These are phyloP conservation scores for Wallacemonas rigidus DNA, from an alignment of 208 protist species.

Conservation along the genomic window DNA sequence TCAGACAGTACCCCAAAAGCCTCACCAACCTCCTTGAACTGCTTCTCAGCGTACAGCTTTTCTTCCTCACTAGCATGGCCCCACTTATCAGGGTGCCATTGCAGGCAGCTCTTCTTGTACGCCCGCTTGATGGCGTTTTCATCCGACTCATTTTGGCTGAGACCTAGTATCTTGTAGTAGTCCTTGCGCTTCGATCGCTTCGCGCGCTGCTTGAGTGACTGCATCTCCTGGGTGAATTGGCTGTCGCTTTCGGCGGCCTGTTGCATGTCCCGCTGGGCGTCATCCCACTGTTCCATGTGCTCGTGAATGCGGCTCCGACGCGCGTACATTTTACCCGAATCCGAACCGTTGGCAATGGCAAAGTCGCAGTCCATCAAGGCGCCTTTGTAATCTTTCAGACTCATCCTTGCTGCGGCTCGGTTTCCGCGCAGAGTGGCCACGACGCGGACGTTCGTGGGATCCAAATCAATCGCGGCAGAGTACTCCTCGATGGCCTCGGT, in stretches of 20 bases:
- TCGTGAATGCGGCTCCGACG: conserved; percentile 83
- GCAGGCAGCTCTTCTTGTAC: conserved; percentile 85
- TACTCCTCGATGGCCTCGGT: conserved; percentile 79
- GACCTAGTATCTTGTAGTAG: conserved; percentile 91
- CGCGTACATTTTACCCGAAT: conserved; percentile 86
- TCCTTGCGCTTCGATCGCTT: conserved; percentile 85
- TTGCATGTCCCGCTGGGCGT: conserved; percentile 89
- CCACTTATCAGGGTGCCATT: conserved; percentile 95
- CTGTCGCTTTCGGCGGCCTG: conserved; percentile 73
- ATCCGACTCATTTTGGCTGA: conserved; percentile 68
- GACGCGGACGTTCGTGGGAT: conserved; percentile 74
- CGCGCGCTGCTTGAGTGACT: conserved; percentile 53
- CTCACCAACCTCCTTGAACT: conserved; percentile 90
- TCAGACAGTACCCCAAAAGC: conserved; percentile 89
- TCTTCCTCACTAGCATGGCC: conserved; percentile 70
- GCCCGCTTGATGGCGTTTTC: conserved; percentile 75
- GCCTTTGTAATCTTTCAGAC: conserved; percentile 84
- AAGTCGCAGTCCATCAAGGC: conserved; percentile 91
- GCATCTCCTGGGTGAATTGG: conserved; percentile 61
- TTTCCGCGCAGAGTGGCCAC: conserved; percentile 86
- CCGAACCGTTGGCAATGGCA: conserved; percentile 88
- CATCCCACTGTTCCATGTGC: conserved; percentile 84
- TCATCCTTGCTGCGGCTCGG: conserved; percentile 85
- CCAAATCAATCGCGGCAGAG: conserved; percentile 71
- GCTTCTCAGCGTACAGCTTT: conserved; percentile 72